Base-by-base conservation (phyloP, 2,329 filamentous ascomycete species). In the Scytalidium lignicola region DNA sequence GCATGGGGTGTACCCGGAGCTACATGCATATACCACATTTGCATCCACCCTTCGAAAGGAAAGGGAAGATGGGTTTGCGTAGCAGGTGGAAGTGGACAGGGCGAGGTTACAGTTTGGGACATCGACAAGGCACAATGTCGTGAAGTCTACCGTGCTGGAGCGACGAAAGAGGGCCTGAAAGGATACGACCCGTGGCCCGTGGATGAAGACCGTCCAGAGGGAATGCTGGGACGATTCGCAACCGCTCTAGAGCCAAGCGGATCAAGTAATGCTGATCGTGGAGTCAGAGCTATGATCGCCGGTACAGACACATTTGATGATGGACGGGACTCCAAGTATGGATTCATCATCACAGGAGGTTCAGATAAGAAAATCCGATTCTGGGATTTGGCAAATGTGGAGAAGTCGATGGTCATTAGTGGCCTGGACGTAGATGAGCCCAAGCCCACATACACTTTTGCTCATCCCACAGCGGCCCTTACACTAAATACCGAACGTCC, bases 71-170 rank as follows among this genome's bases (percentile, higher is more conserved):
- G 89, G 80, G 80, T 97, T 1, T 95, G 90, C 64, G 86, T 96
- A 8, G 86, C 90, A 2, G 91, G 92, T 15, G 91, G 92, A 8
- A 95, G 88, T 7, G 87, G 83, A 3, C 83, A 88, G 53, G 90
- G 90, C 15, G 93, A 99, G 64, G 82, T 99, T 26, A 95, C 90
- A 0, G 87, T 95, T 1, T 99, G 93, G 93, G 93, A 97, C 62
- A 75, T 97, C 15, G 92, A 97, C 64, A 95, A 92, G 69, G 82
- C 84, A 7, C 79, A 87, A 42, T 99, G 93, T 62, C 82, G 89
- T 51, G 91, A 97, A 65, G 85, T 96, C 1, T 96, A 95, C 65
- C 84, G 90, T 65, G 65, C 75, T 7, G 78, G 82, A 1, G 79
- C 80, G 21, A 74, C 71, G 46, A 79, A 82, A 68, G 78, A 86